Evolutionary conservation across 2,329 filamentous ascomycete genomes (phyloP), one percentile per base, ranked within the genome.

Genomic region (Akanthomyces lecanii): DNA sequence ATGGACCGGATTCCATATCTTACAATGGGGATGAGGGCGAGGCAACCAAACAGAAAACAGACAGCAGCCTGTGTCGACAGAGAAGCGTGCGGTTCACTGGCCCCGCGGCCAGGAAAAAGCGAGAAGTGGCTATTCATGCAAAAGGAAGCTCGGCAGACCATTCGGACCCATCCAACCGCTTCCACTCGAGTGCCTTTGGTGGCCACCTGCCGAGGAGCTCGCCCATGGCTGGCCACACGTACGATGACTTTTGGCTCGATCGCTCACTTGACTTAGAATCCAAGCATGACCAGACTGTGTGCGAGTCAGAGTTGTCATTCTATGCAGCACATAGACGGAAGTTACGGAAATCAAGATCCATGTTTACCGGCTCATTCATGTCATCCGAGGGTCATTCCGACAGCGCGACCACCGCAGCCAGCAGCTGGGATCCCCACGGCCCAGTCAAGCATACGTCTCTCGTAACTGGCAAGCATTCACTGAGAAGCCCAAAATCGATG

Each of bases 11-110:
- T n/a, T 7, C 63, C 4, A 65, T 66, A 42, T 60, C 68, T 14
- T 64, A 57, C 48, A 50, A 56, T 28, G 67, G 65, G 61, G 64
- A 54, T 23, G 63, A 28, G 25, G 67, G 65, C 42, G 67, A 67
- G 38, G 48, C 40, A 3, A 69, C 69, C n/a, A 65, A 68, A 18
- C 65, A 64, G 16, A 57, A 63, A 21, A 50, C 58, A 12, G 38
- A 30, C n/a, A 48, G 12, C n/a, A 66, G 62, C 10, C 66, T 82
- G 14, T 73, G 70, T 47, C 78, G 78, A 8, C 79, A 81, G 63
- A 81, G 82, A 62, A 88, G 85, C 67, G 79, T 88, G 48, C 80
- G 85, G 1, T 88, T 85, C 65, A 76, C 80, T 2, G 75, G 73
- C 1, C 73, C 73, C 2, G 70, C 69, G 16, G 71, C 73, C 16